Base-by-base conservation (phyloP, 208 protist species). In the Angomonas desouzai region DNA sequence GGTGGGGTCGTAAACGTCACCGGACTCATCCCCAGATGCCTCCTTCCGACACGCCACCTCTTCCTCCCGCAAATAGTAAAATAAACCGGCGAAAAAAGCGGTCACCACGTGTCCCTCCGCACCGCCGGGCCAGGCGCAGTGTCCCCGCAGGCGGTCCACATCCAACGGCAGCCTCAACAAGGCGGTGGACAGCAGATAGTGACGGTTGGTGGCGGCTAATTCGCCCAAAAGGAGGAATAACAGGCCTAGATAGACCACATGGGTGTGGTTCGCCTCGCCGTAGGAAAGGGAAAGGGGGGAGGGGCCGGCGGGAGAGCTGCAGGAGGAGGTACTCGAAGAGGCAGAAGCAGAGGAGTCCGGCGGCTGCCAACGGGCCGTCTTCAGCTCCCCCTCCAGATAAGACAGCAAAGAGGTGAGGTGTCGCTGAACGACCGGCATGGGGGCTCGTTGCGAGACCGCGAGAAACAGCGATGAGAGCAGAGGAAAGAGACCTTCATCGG, bases 151-250 rank as follows among this genome's bases (percentile, higher is more conserved):
- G 0, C 53, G 40, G 16, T 49, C 25, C 18, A 62, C 43, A 9
- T 69, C 47, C 11, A 57, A 49, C 28, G 70, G 61, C 43, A 68
- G 55, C 7, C 29, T 58, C 0, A 76, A 49, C 4, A 85, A 64
- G 0, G 74, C 74, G 55, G 28, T 70, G 10, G 72, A 68, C 25
- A 86, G 55, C 6, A 75, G 66, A 33, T 77, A 75, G 65, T 86
- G 65, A 4, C 53, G 36, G 16, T 72, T 74, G 4, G 51, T 32
- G 2, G 68, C 10, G 1, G 70, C 69, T 11, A 79, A 38, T 0
- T 66, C 57, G 10, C 47, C 27, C 48, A 68, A 30, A 18, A 62
- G 3, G 0, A 67, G 55, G 16, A 48, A 57, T 45, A 51, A 51
- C 6, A 51, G 20, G n/a, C 45, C n/a, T 4, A 51, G 4, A 23